Evolutionary conservation across 352 stramenopile species (phyloP).

Genomic region (Globisporangium echinulatum): DNA sequence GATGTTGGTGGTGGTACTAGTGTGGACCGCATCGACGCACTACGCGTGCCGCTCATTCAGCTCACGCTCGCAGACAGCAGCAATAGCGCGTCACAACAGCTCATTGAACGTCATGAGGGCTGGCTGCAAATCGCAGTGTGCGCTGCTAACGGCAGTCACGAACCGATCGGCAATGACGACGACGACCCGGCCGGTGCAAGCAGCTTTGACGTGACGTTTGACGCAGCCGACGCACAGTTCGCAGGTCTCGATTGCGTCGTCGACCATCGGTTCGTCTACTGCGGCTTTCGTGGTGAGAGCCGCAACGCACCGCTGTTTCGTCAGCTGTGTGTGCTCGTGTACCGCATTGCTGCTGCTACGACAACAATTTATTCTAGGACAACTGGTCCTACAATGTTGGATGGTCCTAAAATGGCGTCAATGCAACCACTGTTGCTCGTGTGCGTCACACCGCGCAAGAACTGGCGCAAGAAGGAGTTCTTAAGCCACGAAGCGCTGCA

Average conservation of each 20-base stretch:
- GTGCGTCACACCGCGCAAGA: constrained; percentile 48
- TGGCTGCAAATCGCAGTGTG: not conserved
- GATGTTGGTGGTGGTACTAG: not conserved
- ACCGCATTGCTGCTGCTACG: constrained; percentile 22
- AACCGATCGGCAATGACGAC: not conserved
- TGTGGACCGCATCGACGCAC: not conserved
- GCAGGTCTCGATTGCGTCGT: constrained; percentile 32
- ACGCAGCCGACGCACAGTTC: constrained; percentile 14
- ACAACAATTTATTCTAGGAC: not conserved
- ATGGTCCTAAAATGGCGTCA: no score
- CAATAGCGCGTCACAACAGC: not conserved
- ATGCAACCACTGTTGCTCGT: constrained; percentile 15
- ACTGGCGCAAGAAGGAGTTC: constrained; percentile 61
- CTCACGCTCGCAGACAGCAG: not conserved
- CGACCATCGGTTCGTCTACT: constrained; percentile 40
- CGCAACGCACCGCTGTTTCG: constrained; percentile 45
- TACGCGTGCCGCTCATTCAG: constrained; percentile 6
- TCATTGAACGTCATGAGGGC: no score
- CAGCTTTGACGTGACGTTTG: constrained; percentile 5
- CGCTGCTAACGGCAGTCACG: not conserved
- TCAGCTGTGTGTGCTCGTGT: constrained; percentile 23
- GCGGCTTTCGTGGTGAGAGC: constrained; percentile 34
- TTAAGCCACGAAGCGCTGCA: constrained; percentile 27
- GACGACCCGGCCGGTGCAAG: constrained; percentile 5
- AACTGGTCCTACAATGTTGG: not conserved